Evolutionary conservation across 1,284 basidiomycete species (phyloP).

Genomic region (Ceratobasidium sp.): DNA sequence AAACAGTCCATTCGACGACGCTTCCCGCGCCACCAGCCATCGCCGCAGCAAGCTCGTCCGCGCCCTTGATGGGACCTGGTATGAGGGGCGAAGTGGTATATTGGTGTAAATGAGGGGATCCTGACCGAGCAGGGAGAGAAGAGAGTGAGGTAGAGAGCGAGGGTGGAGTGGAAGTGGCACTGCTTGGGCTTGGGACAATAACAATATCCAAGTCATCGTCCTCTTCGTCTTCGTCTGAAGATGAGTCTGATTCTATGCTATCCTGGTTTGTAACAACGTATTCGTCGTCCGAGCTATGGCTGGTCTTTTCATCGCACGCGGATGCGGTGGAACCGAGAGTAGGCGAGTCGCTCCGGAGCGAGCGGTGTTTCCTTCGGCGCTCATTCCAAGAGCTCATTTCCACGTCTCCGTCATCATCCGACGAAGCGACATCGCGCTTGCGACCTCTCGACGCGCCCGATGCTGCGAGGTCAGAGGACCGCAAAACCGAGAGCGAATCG

Average conservation of each 20-base stretch:
- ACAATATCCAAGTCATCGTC: conserved; percentile 34
- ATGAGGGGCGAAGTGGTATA: neutral
- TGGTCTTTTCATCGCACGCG: neutral
- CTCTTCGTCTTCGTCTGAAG: conserved; percentile 13
- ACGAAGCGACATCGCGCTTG: conserved; percentile 29
- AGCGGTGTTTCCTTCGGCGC: conserved; percentile 13
- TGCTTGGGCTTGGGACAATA: conserved; percentile 12
- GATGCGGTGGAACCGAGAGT: neutral
- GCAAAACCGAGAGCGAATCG: conserved; percentile 22
- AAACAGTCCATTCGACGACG: conserved; percentile 24
- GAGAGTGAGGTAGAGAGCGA: conserved; percentile 34
- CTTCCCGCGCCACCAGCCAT: conserved; percentile 32
- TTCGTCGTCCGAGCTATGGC: conserved; percentile 19
- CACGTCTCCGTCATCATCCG: conserved; percentile 25
- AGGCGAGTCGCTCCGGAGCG: neutral
- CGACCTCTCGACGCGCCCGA: conserved; percentile 20
- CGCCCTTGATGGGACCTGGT: conserved; percentile 1
- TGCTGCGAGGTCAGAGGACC: conserved; percentile 7
- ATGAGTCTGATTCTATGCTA: conserved; percentile 3
- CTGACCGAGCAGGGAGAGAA: conserved; percentile 22
- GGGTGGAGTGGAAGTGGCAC: conserved; percentile 10
- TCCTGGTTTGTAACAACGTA: conserved; percentile 6
- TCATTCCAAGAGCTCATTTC: conserved; percentile 33
- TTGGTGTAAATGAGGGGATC: conserved; percentile 9
- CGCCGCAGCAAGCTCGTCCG: conserved; percentile 15